Evolutionary conservation across 2,329 filamentous ascomycete genomes (phyloP).

Genomic region (Aureobasidium leucospermi): DNA sequence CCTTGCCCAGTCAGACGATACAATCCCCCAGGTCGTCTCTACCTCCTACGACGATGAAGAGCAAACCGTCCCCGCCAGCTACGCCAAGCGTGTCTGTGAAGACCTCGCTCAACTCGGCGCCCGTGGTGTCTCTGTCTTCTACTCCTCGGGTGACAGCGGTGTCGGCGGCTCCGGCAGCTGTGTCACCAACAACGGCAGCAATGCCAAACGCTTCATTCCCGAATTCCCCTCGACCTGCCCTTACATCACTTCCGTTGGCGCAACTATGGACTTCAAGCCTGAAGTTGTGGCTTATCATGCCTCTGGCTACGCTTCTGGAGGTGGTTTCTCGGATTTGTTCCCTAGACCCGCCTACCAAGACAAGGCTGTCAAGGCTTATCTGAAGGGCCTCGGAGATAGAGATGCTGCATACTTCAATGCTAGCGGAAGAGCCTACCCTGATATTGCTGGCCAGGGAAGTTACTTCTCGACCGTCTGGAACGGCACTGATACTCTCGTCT

Average conservation of each 20-base stretch:
- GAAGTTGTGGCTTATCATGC: constrained; percentile 44
- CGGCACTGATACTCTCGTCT: constrained; percentile 31
- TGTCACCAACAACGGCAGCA: constrained; percentile 39
- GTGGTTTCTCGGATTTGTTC: constrained; percentile 41
- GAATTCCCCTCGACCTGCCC: constrained; percentile 42
- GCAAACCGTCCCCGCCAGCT: constrained; percentile 54
- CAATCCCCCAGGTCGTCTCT: constrained; percentile 56
- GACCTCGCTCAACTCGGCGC: constrained; percentile 60
- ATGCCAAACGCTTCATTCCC: constrained; percentile 36
- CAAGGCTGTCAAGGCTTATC: constrained; percentile 33
- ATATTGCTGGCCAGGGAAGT: constrained; percentile 46
- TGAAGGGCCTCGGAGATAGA: constrained; percentile 32
- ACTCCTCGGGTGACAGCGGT: constrained; percentile 55
- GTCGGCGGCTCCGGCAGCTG: constrained; percentile 43
- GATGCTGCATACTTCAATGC: constrained; percentile 41
- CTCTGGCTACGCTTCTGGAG: constrained; percentile 43
- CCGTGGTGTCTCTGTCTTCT: constrained; percentile 58
- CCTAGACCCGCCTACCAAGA: constrained; percentile 38
- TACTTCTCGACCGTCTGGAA: constrained; percentile 36
- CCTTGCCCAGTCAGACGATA: constrained; percentile 42
- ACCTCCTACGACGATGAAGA: constrained; percentile 63
- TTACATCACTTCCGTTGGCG: constrained; percentile 42
- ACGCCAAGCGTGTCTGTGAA: constrained; percentile 55
- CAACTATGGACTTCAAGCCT: constrained; percentile 35
- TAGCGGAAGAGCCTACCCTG: constrained; percentile 39